A percentile compares a stretch with the other conserved stretches of the same genome.
Conservation (phyloP, 176 grass and related monocot genomes). For the Phyllostachys edulis region DNA sequence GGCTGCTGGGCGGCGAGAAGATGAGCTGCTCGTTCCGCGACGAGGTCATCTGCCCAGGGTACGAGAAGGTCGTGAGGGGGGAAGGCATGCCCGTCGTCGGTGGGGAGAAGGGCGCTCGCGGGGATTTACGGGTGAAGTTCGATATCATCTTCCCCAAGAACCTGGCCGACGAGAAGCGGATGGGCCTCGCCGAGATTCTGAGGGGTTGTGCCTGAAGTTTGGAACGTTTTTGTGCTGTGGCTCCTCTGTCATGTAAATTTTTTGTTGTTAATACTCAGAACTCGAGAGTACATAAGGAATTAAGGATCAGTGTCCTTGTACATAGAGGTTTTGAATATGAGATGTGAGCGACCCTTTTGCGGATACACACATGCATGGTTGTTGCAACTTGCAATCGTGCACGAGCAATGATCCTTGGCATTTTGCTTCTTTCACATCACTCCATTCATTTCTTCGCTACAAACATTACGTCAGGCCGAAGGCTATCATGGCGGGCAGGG, state of each 20-base stretch:
- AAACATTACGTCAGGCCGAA: background rate
- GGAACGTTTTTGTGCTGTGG: background rate
- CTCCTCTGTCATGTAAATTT: background rate
- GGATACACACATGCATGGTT: background rate
- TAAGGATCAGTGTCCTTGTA: constrained; percentile 37
- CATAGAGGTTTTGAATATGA: constrained; percentile 47
- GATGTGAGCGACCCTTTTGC: background rate
- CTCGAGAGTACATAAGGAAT: background rate
- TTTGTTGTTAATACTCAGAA: constrained; percentile 39
- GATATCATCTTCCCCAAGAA: constrained; percentile 66
- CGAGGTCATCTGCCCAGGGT: constrained; percentile 71
- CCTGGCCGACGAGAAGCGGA: constrained; percentile 59
- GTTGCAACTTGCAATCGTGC: constrained; percentile 4
- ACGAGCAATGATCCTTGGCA: background rate
- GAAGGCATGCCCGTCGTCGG: constrained; percentile 68
- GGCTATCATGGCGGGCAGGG: background rate
- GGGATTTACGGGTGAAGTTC: constrained; percentile 72
- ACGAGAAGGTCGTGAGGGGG: constrained; percentile 77
- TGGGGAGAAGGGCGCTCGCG: constrained; percentile 50
- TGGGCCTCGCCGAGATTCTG: constrained; percentile 56
- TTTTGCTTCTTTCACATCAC: constrained; percentile 28
- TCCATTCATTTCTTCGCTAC: constrained; percentile 15
- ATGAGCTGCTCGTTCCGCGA: constrained; percentile 66
- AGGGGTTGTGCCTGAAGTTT: constrained; percentile 46
- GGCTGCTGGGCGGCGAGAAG: constrained; percentile 63